A percentile compares a stretch with the other conserved stretches of the same genome.
Evolutionary conservation across 1,284 basidiomycete species (phyloP).

Genomic region (Paramarasmius palmivorus): DNA sequence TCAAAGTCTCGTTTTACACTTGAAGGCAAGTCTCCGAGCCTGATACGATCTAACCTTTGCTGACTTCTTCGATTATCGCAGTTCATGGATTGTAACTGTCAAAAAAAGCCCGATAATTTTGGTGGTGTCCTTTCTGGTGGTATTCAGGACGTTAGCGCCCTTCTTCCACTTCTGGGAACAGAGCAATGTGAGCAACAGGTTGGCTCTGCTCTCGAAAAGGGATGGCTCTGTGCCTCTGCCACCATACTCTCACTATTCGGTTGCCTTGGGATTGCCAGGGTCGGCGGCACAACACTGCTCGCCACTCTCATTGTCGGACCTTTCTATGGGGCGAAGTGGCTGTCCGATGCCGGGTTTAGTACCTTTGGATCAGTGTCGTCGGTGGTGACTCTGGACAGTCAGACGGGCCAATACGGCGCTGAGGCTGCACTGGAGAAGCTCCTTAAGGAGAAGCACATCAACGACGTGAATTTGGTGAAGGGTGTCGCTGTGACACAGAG

Average conservation of each 20-base stretch:
- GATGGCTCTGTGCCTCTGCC: constrained; percentile 12
- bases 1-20: too few species aligned
- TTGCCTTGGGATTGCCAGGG: too few species aligned
- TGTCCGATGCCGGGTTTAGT: constrained; percentile 1
- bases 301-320: constrained; percentile 1
- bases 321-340: neutral
- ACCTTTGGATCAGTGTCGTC: neutral
- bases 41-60: too few species aligned
- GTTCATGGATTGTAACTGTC: too few species aligned
- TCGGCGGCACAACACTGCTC: constrained; percentile 8
- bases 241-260: constrained; percentile 14
- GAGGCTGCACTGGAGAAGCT: neutral
- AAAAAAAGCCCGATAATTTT: too few species aligned
- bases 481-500: neutral
- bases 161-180: constrained; percentile 11
- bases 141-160: too few species aligned
- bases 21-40: too few species aligned
- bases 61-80: too few species aligned
- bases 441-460: neutral
- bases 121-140: too few species aligned
- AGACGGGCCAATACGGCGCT: neutral
- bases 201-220: constrained; percentile 7
- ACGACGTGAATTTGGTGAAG: neutral
- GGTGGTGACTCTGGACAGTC: too few species aligned
- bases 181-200: constrained; percentile 12